Percentiles rank a stretch among this genome's conserved stretches.
phyloP scores from a whole-genome alignment of 2,329 filamentous ascomycete species.

The Ascochyta viciae-villosae region DNA sequence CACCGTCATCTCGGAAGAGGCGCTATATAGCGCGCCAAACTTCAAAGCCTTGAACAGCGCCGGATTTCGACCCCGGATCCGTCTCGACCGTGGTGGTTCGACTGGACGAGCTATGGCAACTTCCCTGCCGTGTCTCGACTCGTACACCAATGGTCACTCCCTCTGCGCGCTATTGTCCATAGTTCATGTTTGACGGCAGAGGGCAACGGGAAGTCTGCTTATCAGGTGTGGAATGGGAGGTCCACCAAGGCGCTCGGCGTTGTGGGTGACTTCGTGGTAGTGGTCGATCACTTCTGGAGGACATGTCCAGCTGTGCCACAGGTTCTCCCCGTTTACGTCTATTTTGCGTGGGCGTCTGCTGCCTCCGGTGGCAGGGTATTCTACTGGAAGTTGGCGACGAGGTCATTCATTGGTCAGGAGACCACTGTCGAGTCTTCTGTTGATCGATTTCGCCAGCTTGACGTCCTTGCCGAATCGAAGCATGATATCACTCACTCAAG shows the following conservation, averaged over 20 bases:
- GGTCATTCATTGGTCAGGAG: background rate
- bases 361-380: background rate
- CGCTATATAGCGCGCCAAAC: background rate
- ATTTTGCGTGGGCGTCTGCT: background rate
- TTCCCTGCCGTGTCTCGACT: background rate
- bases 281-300: slow-evolving; percentile 2
- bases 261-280: background rate
- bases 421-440: no score
- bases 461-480: background rate
- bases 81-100: background rate
- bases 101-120: background rate
- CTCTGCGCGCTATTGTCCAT: slow-evolving; percentile 1
- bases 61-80: background rate
- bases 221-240: background rate
- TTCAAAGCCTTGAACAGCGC: background rate
- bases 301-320: background rate
- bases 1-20: background rate
- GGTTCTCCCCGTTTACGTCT: background rate
- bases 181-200: slow-evolving; percentile 3
- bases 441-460: no score
- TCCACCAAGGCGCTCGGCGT: background rate
- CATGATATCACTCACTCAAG: background rate
- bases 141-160: background rate
- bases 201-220: background rate
- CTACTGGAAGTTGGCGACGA: background rate